These are phyloP conservation scores for Ilyonectria mors-panacis DNA, from an alignment of 2,329 filamentous ascomycete genomes.

Conservation along the genomic window DNA sequence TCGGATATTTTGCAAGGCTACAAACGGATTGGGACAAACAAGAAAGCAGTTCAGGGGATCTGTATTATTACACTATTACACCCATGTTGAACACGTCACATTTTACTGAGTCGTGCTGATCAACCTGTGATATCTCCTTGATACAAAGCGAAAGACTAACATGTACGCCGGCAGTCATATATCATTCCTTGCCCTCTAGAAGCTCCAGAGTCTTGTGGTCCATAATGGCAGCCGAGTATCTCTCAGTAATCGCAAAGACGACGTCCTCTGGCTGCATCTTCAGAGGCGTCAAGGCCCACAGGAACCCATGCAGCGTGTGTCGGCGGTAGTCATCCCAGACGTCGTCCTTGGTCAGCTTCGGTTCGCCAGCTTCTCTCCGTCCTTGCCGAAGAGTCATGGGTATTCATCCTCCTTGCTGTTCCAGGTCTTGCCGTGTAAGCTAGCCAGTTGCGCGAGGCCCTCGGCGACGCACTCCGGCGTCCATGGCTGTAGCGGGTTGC, in stretches of 20 bases:
- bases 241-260: slow-evolving; percentile 21
- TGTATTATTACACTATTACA: too few species aligned
- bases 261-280: slow-evolving; percentile 23
- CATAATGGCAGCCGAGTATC: slow-evolving; percentile 18
- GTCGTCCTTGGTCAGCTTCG: slow-evolving; percentile 13
- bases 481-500: slow-evolving; percentile 20
- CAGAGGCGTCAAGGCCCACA: slow-evolving; percentile 23
- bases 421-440: slow-evolving; percentile 23
- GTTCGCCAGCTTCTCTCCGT: slow-evolving; percentile 18
- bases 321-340: slow-evolving; percentile 24
- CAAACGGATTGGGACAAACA: neutral
- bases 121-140: too few species aligned
- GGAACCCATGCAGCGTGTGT: slow-evolving; percentile 23
- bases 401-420: slow-evolving; percentile 17
- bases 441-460: slow-evolving; percentile 12
- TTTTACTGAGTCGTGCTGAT: too few species aligned
- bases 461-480: slow-evolving; percentile 6
- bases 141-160: too few species aligned
- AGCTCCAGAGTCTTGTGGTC: slow-evolving; percentile 24
- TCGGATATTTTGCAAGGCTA: neutral
- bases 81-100: too few species aligned
- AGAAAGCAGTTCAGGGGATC: neutral
- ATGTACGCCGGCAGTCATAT: neutral
- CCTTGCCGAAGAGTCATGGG: slow-evolving; percentile 23
- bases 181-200: neutral